Percentiles rank a stretch among this genome's conserved stretches.
Conservation (phyloP, 2,329 filamentous ascomycete genomes). For the Ophiostoma sp. region DNA sequence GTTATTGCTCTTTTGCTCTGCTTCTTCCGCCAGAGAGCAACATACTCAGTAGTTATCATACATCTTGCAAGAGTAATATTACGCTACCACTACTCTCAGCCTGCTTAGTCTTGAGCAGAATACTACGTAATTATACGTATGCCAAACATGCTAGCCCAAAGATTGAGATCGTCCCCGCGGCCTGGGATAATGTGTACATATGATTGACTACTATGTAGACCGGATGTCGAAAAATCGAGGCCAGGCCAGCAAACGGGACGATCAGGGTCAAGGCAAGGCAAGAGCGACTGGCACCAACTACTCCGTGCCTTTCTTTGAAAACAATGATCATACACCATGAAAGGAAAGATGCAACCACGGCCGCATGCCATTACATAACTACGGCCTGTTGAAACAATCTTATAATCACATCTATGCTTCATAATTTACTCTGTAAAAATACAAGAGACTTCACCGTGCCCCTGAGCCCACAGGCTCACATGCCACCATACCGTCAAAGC, state of each 20-base stretch:
- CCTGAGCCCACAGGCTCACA: background rate
- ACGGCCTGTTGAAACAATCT: background rate
- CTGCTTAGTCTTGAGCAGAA: background rate
- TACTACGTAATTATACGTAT: background rate
- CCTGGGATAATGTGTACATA: slow-evolving; percentile 20
- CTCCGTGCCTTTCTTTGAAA: background rate
- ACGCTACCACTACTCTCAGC: too few species aligned
- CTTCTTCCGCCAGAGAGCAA: background rate
- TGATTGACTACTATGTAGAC: slow-evolving; percentile 18
- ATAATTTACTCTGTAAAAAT: background rate
- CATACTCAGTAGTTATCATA: too few species aligned
- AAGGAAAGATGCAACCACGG: background rate
- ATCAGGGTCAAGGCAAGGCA: slow-evolving; percentile 19
- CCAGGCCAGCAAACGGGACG: slow-evolving; percentile 22
- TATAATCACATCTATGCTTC: background rate
- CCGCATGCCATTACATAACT: background rate
- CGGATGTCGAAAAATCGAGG: slow-evolving; percentile 25
- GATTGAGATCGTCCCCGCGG: background rate
- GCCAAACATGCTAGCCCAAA: background rate
- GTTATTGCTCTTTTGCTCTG: background rate
- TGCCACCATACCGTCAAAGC: background rate
- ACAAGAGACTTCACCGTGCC: background rate
- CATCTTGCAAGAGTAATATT: too few species aligned
- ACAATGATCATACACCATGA: background rate
- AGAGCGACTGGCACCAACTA: background rate